These are phyloP conservation scores for Euphorbia peplus DNA, from an alignment of 345 rosid species.

Conservation along the genomic window DNA sequence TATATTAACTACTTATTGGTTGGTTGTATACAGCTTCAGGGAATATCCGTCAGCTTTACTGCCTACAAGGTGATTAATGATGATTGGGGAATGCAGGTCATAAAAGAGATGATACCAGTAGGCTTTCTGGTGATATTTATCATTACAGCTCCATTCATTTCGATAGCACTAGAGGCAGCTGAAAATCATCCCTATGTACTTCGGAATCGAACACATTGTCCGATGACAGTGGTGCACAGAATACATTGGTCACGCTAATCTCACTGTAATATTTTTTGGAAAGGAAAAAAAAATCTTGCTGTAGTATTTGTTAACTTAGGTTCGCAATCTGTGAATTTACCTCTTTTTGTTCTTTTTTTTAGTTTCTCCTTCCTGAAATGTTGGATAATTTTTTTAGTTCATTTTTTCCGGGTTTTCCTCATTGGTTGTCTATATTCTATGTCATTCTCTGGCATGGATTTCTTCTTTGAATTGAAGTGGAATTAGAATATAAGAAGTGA, in stretches of 20 bases:
- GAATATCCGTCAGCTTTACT: constrained; percentile 95
- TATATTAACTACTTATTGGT: neutral
- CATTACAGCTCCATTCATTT: constrained; percentile 10
- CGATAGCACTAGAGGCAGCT: constrained; percentile 11
- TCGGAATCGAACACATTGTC: constrained; percentile 17
- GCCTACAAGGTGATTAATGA: constrained; percentile 83
- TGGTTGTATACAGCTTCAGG: constrained; percentile 64
- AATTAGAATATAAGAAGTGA: neutral
- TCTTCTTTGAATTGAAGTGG: constrained; percentile 5
- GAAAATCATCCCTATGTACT: constrained; percentile 12
- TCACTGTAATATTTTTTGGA: constrained; percentile 23
- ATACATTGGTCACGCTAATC: constrained; percentile 16
- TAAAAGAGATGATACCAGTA: constrained; percentile 14
- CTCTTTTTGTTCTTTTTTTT: too few relatives aligned
- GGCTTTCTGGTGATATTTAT: constrained; percentile 5
- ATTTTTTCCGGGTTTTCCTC: neutral
- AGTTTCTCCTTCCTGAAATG: neutral
- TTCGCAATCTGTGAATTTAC: constrained; percentile 9
- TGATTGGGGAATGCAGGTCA: neutral
- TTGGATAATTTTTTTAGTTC: neutral
- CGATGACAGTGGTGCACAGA: constrained; percentile 12
- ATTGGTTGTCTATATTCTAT: neutral
- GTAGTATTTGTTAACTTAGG: constrained; percentile 14
- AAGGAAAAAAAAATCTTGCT: neutral
- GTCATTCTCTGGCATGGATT: neutral